A percentile compares a stretch with the other conserved stretches of the same genome.
Evolutionary conservation across 2,329 filamentous ascomycete genomes (phyloP).

Genomic region (Cercospora citrullina): DNA sequence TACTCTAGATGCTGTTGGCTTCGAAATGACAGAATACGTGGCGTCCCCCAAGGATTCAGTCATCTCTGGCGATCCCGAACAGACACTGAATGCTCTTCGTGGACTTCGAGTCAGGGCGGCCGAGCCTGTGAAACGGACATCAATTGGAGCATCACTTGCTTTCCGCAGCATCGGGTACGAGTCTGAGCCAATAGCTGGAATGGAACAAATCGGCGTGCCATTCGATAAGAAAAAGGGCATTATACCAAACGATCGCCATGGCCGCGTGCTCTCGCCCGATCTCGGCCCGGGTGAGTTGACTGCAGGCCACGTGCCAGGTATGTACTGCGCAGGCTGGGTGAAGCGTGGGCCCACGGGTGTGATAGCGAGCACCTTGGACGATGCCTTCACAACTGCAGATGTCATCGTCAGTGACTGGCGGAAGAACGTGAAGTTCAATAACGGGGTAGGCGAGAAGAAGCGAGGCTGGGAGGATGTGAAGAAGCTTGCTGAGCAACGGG

Average conservation of each 20-base stretch:
- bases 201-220: conserved; percentile 69
- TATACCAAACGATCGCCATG: conserved; percentile 78
- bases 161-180: conserved; percentile 97
- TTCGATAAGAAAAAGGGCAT: conserved; percentile 75
- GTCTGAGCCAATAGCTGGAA: conserved; percentile 72
- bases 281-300: conserved; percentile 45
- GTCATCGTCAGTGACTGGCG: conserved; percentile 78
- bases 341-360: conserved; percentile 93
- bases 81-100: conserved; percentile 35
- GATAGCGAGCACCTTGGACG: conserved; percentile 93
- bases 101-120: conserved; percentile 30
- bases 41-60: conserved; percentile 15
- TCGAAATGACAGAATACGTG: conserved; percentile 55
- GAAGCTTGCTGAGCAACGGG: conserved; percentile 56
- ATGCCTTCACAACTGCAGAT: conserved; percentile 88
- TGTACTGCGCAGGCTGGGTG: conserved; percentile 96
- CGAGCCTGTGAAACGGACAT: conserved; percentile 34
- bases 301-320: conserved; percentile 61
- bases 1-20: conserved; percentile 64
- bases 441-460: conserved; percentile 41
- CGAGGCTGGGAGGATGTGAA: conserved; percentile 77
- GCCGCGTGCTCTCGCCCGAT: conserved; percentile 61
- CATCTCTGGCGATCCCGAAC: conserved; percentile 32
- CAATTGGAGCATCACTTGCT: conserved; percentile 66
- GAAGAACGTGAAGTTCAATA: conserved; percentile 46